Percentiles rank a stretch among this genome's conserved stretches.
Conservation (phyloP, 1,139 yeast genomes). For the Entelexis sorbosivorans region DNA sequence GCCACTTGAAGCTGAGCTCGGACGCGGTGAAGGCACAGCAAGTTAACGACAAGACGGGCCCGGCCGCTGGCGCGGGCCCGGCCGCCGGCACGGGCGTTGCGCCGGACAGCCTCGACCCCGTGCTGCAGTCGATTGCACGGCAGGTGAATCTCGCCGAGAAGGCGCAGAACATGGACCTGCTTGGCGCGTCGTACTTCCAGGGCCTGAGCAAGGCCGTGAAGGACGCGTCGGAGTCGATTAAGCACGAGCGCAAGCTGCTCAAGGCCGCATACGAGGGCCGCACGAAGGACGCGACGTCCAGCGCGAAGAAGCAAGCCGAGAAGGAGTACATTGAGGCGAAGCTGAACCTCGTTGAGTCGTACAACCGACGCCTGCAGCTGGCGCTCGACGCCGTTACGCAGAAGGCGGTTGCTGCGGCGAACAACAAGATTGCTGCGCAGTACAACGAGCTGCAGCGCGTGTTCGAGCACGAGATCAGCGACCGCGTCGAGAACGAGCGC, state of each 20-base stretch:
- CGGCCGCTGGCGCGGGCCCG: no score
- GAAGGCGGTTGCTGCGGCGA: constrained; percentile 62
- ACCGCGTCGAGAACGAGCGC: constrained; percentile 69
- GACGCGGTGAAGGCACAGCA: background rate
- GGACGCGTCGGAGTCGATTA: constrained; percentile 26
- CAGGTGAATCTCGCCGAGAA: constrained; percentile 20
- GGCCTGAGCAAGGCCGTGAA: constrained; percentile 18
- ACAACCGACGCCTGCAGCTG: constrained; percentile 45
- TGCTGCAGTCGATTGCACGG: constrained; percentile 20
- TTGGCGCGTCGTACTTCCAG: constrained; percentile 28
- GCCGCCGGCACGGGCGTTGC: background rate
- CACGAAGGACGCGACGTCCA: constrained; percentile 11
- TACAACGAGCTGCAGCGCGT: constrained; percentile 62
- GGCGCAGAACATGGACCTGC: constrained; percentile 36
- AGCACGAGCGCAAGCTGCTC: constrained; percentile 22
- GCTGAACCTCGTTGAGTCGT: constrained; percentile 54
- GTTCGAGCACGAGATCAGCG: constrained; percentile 52
- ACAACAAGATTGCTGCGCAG: constrained; percentile 62
- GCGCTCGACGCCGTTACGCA: constrained; percentile 64
- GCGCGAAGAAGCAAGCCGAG: constrained; percentile 38
- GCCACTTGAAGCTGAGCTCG: background rate
- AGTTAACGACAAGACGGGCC: background rate
- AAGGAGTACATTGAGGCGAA: constrained; percentile 49
- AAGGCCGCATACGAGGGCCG: constrained; percentile 23
- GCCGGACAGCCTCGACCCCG: constrained; percentile 32